Conservation (phyloP, 495 filamentous ascomycete species). For the Penicillium daleae region DNA sequence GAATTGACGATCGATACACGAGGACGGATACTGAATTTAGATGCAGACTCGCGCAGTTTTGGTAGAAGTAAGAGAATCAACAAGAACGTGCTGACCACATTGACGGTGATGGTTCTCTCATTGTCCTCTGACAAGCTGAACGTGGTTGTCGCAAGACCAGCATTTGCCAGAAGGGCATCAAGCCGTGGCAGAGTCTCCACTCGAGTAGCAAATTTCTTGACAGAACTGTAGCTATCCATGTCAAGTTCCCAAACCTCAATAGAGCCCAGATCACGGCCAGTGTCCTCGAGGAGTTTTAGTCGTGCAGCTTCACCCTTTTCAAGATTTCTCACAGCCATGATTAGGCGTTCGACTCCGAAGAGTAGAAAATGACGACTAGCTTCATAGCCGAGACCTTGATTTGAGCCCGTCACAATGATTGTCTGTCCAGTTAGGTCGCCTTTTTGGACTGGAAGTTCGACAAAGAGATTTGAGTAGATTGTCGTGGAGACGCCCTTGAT, state of each 20-base stretch:
- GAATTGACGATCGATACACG: slow-evolving; percentile 32
- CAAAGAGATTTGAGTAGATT: slow-evolving; percentile 10
- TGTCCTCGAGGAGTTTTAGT: slow-evolving; percentile 31
- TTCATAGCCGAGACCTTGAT: slow-evolving; percentile 53
- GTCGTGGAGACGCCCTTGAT: slow-evolving; percentile 3
- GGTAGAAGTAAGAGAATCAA: slow-evolving; percentile 24
- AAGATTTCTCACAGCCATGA: slow-evolving; percentile 49
- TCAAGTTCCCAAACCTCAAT: slow-evolving; percentile 44
- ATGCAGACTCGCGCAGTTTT: slow-evolving; percentile 33
- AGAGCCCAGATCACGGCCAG: slow-evolving; percentile 30
- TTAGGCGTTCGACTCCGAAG: slow-evolving; percentile 42
- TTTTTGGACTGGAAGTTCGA: slow-evolving; percentile 10
- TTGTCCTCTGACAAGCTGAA: slow-evolving; percentile 35
- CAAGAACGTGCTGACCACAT: slow-evolving; percentile 49
- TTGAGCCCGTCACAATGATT: slow-evolving; percentile 57
- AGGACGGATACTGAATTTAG: slow-evolving; percentile 24
- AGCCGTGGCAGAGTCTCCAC: slow-evolving; percentile 30
- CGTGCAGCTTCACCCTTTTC: slow-evolving; percentile 48
- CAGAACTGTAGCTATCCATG: slow-evolving; percentile 37
- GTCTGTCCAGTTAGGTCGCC: slow-evolving; percentile 39
- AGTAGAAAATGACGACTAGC: slow-evolving; percentile 46
- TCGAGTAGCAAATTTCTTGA: slow-evolving; percentile 36
- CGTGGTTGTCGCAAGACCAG: slow-evolving; percentile 27
- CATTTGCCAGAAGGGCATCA: slow-evolving; percentile 42
- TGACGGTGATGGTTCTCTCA: slow-evolving; percentile 47